Percentiles rank a stretch among this genome's conserved stretches.
Evolutionary conservation across 306 rosid genomes (phyloP).

Genomic region (Lupinus albus): DNA sequence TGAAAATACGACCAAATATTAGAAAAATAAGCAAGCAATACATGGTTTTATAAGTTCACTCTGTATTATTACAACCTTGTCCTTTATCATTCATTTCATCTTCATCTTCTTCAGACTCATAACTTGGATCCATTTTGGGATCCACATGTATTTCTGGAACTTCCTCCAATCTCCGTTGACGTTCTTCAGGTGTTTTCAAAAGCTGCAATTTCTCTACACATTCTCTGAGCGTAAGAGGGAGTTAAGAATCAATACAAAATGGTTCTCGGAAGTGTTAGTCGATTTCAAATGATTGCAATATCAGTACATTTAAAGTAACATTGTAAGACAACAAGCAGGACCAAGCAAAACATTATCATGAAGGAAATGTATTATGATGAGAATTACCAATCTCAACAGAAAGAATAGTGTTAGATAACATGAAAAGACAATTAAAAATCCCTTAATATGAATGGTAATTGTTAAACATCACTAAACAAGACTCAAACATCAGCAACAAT

Average conservation of each 20-base stretch:
- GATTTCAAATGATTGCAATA: constrained; percentile 29
- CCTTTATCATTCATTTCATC: constrained; percentile 70
- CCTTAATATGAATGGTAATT: background rate
- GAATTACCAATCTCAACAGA: background rate
- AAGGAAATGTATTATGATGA: background rate
- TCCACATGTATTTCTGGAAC: constrained; percentile 84
- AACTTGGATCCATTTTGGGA: constrained; percentile 96
- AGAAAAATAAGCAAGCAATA: background rate
- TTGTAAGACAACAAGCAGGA: constrained; percentile 13
- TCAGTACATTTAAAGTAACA: constrained; percentile 6
- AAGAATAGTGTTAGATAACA: constrained; percentile 14
- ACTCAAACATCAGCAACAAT: background rate
- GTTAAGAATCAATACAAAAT: constrained; percentile 62
- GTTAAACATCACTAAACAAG: background rate
- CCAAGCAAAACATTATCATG: constrained; percentile 6
- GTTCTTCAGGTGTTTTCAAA: constrained; percentile 93
- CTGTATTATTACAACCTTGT: constrained; percentile 51
- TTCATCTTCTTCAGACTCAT: constrained; percentile 92
- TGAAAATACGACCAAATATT: constrained; percentile 23
- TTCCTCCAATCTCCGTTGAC: constrained; percentile 94
- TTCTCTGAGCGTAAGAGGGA: constrained; percentile 86
- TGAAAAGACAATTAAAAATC: background rate
- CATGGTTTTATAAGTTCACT: constrained; percentile 15
- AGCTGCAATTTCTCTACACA: constrained; percentile 98
- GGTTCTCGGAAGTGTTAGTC: background rate